These are phyloP conservation scores for Eucalyptus erythrocorys DNA, from an alignment of 345 rosid species.

Conservation along the genomic window DNA sequence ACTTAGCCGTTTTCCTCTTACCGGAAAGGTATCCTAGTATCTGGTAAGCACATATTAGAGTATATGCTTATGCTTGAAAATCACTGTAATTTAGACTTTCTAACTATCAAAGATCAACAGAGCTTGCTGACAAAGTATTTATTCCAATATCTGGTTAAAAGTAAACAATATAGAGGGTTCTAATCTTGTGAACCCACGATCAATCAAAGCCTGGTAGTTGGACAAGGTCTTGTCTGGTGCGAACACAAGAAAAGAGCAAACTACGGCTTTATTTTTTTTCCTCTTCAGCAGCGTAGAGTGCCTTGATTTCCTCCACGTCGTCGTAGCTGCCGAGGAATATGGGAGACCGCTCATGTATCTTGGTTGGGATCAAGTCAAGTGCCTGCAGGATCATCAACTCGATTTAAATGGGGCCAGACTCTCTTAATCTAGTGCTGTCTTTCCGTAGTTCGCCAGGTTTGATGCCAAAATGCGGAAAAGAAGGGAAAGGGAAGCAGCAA, in stretches of 20 bases:
- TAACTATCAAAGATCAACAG: neutral
- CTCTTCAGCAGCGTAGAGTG: conserved; percentile 55
- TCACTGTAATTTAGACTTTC: neutral
- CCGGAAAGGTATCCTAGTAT: neutral
- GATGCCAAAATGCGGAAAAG: neutral
- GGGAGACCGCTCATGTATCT: conserved; percentile 85
- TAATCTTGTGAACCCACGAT: neutral
- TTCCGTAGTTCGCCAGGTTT: neutral
- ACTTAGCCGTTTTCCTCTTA: neutral
- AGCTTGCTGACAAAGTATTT: neutral
- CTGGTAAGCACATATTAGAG: neutral
- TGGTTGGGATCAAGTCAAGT: conserved; percentile 63
- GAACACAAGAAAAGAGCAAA: neutral
- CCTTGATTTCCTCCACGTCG: conserved; percentile 89
- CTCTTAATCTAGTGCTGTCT: neutral
- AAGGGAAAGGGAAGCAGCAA: neutral
- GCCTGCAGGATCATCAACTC: conserved; percentile 30
- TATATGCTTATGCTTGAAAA: neutral
- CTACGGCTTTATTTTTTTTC: conserved; percentile 10
- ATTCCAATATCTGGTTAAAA: neutral
- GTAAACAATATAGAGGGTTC: neutral
- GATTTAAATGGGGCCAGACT: neutral
- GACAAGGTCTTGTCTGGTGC: neutral
- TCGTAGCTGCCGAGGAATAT: conserved; percentile 93
- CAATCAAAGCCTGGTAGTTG: neutral